Base-by-base conservation (phyloP, 352 stramenopile genomes). In the Phytophthora foliorum region DNA sequence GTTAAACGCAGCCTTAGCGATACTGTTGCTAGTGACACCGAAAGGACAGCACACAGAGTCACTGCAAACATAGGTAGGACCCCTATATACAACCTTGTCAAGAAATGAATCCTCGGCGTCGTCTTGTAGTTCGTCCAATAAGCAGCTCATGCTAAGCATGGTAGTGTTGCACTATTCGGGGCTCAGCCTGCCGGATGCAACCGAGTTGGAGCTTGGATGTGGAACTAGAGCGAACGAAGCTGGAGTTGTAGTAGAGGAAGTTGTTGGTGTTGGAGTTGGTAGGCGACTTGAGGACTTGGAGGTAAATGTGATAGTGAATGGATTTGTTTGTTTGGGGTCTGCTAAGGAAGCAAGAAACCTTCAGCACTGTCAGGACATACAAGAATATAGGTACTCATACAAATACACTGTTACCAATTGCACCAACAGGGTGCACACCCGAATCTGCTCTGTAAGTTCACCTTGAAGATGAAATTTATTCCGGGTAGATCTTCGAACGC, bases 261-360 rank as follows among this genome's bases (percentile, higher is more conserved):
- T 9, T 38, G 31, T 38, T 38, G 31, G 25, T 29, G 25, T 29
- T 29, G 25, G 5, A 29, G 25, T 29, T 29, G 25, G 25, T 29
- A 29, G 25, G 25, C 25, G 25, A 38, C 31, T 38, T 38, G 31
- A 38, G 31, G 31, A 38, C 31, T 51, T 51, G 21, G 11, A 34
- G 21, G 44, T 19, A 51, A 31, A 17, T 21, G 9, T 32, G 7
- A 32, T 9, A 34, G 34, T 54, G 25, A 39, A 39, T 54, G 2
- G 25, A 29, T 54, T 1, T 54, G 34, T 54, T 54, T 54, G 27
- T 54, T 54, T 8, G 46, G 46, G 41, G 46, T 10, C 32, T 57
- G 51, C 32, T 57, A 46, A 57, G 51, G 51, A 57, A 57, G 51
- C 34, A 16, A 46, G 51, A 48, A 57, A 57, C 32, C 51, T 57